Evolutionary conservation across 2,329 filamentous ascomycete species (phyloP).

Genomic region (Incumbomyces delicatus): DNA sequence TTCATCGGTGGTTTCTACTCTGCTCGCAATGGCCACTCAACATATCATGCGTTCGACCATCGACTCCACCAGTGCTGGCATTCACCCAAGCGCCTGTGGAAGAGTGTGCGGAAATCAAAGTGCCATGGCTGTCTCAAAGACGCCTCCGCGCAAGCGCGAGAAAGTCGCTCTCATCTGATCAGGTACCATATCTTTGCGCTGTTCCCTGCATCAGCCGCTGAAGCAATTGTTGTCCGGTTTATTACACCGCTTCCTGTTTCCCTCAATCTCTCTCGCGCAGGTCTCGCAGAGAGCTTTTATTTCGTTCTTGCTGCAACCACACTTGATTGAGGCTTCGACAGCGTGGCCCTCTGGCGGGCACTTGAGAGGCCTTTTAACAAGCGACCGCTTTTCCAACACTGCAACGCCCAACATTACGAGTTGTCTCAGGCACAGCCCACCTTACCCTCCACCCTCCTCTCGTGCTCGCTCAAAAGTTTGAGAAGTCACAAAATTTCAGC

Average conservation of each 20-base stretch:
- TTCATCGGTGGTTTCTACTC: background rate
- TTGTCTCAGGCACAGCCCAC: background rate
- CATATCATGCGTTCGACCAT: conserved; percentile 1
- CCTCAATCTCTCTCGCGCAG: conserved; percentile 17
- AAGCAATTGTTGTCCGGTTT: conserved; percentile 7
- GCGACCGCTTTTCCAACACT: conserved; percentile 4
- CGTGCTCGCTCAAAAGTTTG: background rate
- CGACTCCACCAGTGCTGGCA: background rate
- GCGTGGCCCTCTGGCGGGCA: too few relatives aligned
- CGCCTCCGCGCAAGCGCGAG: conserved; percentile 1
- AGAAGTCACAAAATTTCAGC: background rate
- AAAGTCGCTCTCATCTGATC: background rate
- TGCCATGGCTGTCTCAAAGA: conserved; percentile 6
- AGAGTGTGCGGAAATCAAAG: conserved; percentile 6
- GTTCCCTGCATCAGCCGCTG: conserved; percentile 4
- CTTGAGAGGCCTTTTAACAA: background rate
- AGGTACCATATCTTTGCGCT: conserved; percentile 7
- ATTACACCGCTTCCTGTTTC: conserved; percentile 4
- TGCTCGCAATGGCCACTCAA: conserved; percentile 1
- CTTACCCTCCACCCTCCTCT: background rate
- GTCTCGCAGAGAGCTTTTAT: conserved; percentile 18
- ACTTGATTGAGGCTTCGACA: too few relatives aligned
- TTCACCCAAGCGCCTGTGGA: conserved; percentile 5
- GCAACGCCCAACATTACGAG: background rate
- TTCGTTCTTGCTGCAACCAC: conserved; percentile 1